Percentiles rank a stretch among this genome's conserved stretches.
Evolutionary conservation across 805 yeast species (phyloP).

Genomic region (Ogataea wickerhamii): DNA sequence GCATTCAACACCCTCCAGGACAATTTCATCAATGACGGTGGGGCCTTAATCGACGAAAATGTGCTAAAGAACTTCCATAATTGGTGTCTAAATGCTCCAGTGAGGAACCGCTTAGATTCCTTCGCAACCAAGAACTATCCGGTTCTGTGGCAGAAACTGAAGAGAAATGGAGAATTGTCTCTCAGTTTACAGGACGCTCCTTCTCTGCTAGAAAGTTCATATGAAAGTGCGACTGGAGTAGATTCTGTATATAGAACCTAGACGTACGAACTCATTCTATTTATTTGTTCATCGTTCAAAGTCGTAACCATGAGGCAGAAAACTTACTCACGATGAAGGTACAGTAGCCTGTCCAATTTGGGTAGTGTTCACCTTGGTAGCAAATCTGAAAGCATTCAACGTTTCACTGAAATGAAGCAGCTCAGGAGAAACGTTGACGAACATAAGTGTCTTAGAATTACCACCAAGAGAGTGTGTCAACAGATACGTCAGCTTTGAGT

Average conservation of each 20-base stretch:
- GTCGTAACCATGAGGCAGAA: no score
- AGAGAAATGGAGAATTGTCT: conserved; percentile 29
- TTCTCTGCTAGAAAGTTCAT: conserved; percentile 25
- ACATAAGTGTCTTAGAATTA: conserved; percentile 85
- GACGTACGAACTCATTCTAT: background rate
- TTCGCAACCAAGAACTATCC: conserved; percentile 39
- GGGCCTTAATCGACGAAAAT: conserved; percentile 38
- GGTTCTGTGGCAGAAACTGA: conserved; percentile 36
- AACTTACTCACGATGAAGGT: no score
- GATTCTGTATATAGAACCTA: conserved; percentile 2
- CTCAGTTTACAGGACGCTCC: conserved; percentile 32
- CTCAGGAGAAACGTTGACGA: conserved; percentile 80
- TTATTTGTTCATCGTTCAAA: conserved; percentile 4
- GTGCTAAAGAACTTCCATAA: conserved; percentile 47
- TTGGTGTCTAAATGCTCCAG: conserved; percentile 38
- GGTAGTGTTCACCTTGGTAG: conserved; percentile 73
- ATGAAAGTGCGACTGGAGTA: conserved; percentile 3
- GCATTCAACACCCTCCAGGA: conserved; percentile 51
- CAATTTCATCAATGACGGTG: conserved; percentile 44
- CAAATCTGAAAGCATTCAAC: conserved; percentile 81
- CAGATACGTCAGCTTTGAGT: conserved; percentile 75
- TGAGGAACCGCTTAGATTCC: conserved; percentile 33
- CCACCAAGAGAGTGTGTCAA: conserved; percentile 83
- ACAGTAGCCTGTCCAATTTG: conserved; percentile 16
- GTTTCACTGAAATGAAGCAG: conserved; percentile 67